Base-by-base conservation (phyloP, 306 rosid species). In the Begonia loranthoides region DNA sequence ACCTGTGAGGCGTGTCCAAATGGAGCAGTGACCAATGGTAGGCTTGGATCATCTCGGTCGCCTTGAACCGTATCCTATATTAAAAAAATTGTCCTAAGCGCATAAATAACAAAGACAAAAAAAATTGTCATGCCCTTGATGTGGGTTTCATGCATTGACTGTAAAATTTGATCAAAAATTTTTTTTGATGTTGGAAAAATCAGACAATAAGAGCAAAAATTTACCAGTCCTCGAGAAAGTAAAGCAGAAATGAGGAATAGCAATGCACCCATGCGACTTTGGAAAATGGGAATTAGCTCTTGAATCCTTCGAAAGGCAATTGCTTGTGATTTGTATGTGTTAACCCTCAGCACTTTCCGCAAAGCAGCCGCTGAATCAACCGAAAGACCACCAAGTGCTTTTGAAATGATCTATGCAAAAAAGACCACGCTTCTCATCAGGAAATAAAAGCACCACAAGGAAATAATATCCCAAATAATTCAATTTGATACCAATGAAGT, bases 1-100 rank as follows among this genome's bases (percentile, higher is more conserved):
- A 90, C 99, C 99, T 86, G 99, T 52, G 99, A 90, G 50, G 99
- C 99, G 69, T 90, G 99, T 52, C 99, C 95, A 74, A 86, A 90
- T 64, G 99, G 99, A 70, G 99, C 95, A 64, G 99, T 90, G 57
- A 90, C 99, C 56, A 90, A 76, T 46, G 95, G 95, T 19, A 80
- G 80, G 77, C 82, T 80, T 24, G 99, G 99, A 73, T 90, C 99
- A 70, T 90, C 99, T 76, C 99, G 72, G 67, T 90, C 99, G 19
- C 83, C 77, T 68, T 90, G 99, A 65, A 90, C 79, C 64, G 69
- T 64, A 58, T 90, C 94, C 95, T 90, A 45, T 55, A 57, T 17
- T 50, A 55, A 47, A 16, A 58, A 60, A 74, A 54, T 12, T 51
- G 50, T 41, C 44, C 54, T 50, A 28, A 28, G 36, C 15, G 43